Evolutionary conservation across 257 asterid species (phyloP).

Genomic region (Thymus mandschuricus): DNA sequence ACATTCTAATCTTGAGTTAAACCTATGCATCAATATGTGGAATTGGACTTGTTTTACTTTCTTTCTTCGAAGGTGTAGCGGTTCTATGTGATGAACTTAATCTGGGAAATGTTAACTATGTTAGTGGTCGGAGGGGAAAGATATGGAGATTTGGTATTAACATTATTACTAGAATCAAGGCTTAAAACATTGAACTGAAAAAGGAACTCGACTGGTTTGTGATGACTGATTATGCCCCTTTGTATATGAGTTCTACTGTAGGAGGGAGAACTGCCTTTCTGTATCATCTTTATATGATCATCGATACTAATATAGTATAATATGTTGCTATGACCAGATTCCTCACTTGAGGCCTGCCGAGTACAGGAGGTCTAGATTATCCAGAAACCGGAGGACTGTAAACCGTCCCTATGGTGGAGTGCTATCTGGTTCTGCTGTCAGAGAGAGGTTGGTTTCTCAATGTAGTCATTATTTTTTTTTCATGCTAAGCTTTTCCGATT

Average conservation of each 20-base stretch:
- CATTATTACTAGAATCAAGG: too few species aligned
- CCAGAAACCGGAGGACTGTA: conserved; percentile 75
- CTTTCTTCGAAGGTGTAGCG: too few species aligned
- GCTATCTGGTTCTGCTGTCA: conserved; percentile 71
- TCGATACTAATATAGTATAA: neutral
- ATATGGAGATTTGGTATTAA: too few species aligned
- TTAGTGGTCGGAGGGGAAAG: too few species aligned
- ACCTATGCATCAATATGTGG: too few species aligned
- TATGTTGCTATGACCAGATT: conserved; percentile 44
- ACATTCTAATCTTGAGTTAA: too few species aligned
- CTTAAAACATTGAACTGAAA: neutral
- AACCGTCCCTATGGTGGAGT: conserved; percentile 87
- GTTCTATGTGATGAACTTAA: too few species aligned
- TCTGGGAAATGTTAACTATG: too few species aligned
- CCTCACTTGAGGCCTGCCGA: conserved; percentile 87
- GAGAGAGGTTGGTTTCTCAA: conserved; percentile 60
- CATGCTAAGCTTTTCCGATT: neutral
- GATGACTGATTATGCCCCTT: neutral
- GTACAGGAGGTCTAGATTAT: conserved; percentile 73
- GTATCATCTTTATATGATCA: neutral
- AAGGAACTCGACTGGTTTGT: neutral
- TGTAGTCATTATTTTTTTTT: neutral
- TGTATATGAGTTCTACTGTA: neutral
- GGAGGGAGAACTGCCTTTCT: too few species aligned
- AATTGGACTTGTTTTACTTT: too few species aligned